These are phyloP conservation scores for Mortierella sp. DNA, from an alignment of 371 early-diverging fungal genomes.

Conservation along the genomic window DNA sequence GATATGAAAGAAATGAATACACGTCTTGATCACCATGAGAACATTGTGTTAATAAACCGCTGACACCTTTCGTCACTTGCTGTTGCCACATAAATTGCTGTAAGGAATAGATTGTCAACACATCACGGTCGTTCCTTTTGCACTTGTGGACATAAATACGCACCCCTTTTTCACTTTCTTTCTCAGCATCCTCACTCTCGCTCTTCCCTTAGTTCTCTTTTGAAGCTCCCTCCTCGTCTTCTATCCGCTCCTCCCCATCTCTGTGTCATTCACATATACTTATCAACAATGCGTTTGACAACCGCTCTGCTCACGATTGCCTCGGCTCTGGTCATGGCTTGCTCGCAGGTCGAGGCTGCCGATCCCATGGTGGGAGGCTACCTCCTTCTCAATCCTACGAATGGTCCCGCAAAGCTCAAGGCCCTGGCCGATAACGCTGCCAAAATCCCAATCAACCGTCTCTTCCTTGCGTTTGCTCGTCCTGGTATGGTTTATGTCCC, in stretches of 20 bases:
- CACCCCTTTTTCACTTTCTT: too few relatives aligned
- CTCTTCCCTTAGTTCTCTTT: neutral
- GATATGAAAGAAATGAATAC: too few relatives aligned
- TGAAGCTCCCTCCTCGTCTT: slow-evolving; percentile 1
- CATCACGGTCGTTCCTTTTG: too few relatives aligned
- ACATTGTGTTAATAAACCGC: too few relatives aligned
- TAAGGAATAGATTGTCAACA: too few relatives aligned
- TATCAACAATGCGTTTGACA: slow-evolving; percentile 34
- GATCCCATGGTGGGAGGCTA: slow-evolving; percentile 40
- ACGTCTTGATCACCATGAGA: too few relatives aligned
- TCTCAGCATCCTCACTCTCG: too few relatives aligned
- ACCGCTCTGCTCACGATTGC: slow-evolving; percentile 49
- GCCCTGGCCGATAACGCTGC: slow-evolving; percentile 54
- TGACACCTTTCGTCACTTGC: too few relatives aligned
- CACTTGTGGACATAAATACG: too few relatives aligned
- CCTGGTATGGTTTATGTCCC: slow-evolving; percentile 55
- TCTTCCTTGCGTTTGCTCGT: slow-evolving; percentile 52
- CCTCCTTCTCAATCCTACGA: slow-evolving; percentile 46
- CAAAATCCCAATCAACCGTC: slow-evolving; percentile 51
- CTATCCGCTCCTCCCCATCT: slow-evolving; percentile 2
- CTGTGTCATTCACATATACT: neutral
- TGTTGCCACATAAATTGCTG: too few relatives aligned
- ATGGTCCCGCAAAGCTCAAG: slow-evolving; percentile 51
- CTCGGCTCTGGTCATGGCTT: slow-evolving; percentile 41
- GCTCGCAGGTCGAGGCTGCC: slow-evolving; percentile 34